Evolutionary conservation across 2,329 filamentous ascomycete species (phyloP).

Genomic region (Fusarium fracticaudum): DNA sequence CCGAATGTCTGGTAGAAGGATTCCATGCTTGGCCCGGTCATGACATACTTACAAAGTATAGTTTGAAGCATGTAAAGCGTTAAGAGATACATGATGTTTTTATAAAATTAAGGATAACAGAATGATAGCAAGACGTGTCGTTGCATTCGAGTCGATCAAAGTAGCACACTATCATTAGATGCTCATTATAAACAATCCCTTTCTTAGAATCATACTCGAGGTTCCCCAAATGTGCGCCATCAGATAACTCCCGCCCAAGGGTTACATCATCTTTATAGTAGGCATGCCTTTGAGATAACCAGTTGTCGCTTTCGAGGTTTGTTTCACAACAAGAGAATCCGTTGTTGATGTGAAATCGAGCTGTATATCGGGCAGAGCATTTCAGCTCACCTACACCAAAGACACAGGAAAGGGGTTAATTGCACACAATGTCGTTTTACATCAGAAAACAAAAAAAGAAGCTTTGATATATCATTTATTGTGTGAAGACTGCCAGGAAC

Average conservation of each 20-base stretch:
- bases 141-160: accelerated
- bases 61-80: accelerated
- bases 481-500: background rate
- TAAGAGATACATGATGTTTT: accelerated
- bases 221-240: no score
- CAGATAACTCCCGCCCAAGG: no score
- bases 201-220: no score
- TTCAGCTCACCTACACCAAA: no score
- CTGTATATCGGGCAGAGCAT: accelerated
- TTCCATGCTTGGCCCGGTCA: accelerated
- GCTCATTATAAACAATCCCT: no score
- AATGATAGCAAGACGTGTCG: accelerated
- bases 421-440: accelerated
- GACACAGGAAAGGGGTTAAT: no score
- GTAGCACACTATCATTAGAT: background rate
- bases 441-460: accelerated
- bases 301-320: no score
- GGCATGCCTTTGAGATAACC: no score
- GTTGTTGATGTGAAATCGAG: no score
- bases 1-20: background rate
- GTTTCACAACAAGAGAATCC: no score
- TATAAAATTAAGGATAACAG: accelerated
- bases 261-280: accelerated
- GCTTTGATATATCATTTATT: background rate
- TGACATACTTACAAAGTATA: accelerated